Base-by-base conservation (phyloP, 2,329 filamentous ascomycete genomes). In the Penicillium aurantiogriseum region DNA sequence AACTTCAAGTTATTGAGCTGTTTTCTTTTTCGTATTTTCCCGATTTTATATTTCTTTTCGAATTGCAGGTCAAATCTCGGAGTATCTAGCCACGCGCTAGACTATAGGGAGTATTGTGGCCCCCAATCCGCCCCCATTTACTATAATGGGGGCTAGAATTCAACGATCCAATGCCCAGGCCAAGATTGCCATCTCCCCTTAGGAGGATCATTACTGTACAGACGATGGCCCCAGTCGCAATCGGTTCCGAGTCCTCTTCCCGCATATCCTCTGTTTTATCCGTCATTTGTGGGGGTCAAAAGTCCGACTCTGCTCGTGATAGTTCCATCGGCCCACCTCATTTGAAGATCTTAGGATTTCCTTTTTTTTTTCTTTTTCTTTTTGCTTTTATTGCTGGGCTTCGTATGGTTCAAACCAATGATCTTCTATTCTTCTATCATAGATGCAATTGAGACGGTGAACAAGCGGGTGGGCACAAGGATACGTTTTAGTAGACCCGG, bases 211-310 rank as follows among this genome's bases (percentile, higher is more conserved):
- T 63, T 45, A 55, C 53, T 55, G 46, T 60, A 61, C 55, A 56
- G 50, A 54, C 51, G 56, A 43, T 63, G 61, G 58, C 62, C 57
- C 65, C 61, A 56, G 63, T 59, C 33, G 50, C 51, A 60, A 57
- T 45, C 57, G 39, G 39, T 54, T 35, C 54, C 58, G 55, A 63
- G 47, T 49, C 56, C 45, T 29, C 52, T 57, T 51, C 55, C 49
- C 36, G 45, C 59, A 50, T 59, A 58, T 57, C 25, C 54, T 61
- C 57, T 52, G 49, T 53, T 51, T 53, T 61, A 59, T 59, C 60
- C 58, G 64, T 64, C 58, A 66, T 19, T 50, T 63, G 63, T 67
- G 65, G 65, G 61, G 64, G 55, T 59, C 56, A 44, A 64, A 64
- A 63, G 50, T 54, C 35, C 33, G 52, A 46, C 42, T 60, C 47